Percentiles rank a stretch among this genome's conserved stretches.
Conservation (phyloP, 176 grass and related monocot genomes). For the Zoysia pacifica region DNA sequence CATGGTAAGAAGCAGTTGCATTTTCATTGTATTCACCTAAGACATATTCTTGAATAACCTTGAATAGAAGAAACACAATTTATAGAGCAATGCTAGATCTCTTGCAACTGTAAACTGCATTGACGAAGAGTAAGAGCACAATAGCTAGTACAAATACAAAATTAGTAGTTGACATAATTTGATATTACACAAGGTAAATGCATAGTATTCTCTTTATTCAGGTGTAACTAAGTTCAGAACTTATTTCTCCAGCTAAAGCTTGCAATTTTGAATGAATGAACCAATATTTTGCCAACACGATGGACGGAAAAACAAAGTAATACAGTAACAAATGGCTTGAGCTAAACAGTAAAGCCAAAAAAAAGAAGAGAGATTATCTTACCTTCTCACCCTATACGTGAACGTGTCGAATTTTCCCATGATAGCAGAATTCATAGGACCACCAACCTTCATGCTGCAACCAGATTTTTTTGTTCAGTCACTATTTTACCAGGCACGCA, state of each 20-base stretch:
- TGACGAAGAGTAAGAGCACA: not conserved
- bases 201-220: not conserved
- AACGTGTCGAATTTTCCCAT: conserved; percentile 72
- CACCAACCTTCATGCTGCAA: conserved; percentile 86
- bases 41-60: conserved; percentile 96
- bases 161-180: not conserved
- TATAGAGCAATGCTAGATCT: not conserved
- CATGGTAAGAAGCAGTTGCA: conserved; percentile 62
- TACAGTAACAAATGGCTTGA: not conserved
- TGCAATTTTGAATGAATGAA: conserved; percentile 3
- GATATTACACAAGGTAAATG: conserved; percentile 1
- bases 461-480: conserved; percentile 3
- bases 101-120: not conserved
- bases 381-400: conserved; percentile 80
- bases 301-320: conserved; percentile 22
- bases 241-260: conserved; percentile 25
- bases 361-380: not conserved
- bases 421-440: conserved; percentile 95
- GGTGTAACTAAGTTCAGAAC: conserved; percentile 12
- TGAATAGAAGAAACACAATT: conserved; percentile 8
- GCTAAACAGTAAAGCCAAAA: not conserved
- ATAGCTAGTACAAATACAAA: conserved; percentile 5
- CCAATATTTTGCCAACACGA: not conserved
- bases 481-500: conserved; percentile 13
- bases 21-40: conserved; percentile 77